These are phyloP conservation scores for Penicillium concentricum DNA, from an alignment of 2,329 filamentous ascomycete genomes.

Conservation along the genomic window DNA sequence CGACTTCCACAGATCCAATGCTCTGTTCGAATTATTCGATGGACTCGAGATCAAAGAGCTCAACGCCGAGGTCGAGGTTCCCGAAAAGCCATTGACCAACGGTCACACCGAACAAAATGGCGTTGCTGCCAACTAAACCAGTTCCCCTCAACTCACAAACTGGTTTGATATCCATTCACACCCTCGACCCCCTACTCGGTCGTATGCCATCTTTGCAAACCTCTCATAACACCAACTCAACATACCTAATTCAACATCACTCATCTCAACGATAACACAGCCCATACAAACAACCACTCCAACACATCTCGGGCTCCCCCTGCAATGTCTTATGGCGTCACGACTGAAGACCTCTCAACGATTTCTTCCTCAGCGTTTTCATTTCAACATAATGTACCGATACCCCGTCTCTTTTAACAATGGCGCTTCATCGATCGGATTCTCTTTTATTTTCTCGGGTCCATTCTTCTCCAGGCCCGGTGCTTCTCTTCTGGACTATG, in stretches of 20 bases:
- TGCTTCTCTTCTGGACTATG: slow-evolving; percentile 20
- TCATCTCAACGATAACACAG: slow-evolving; percentile 37
- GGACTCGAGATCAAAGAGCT: slow-evolving; percentile 56
- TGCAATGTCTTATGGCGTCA: slow-evolving; percentile 40
- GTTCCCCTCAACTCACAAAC: slow-evolving; percentile 12
- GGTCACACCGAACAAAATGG: slow-evolving; percentile 22
- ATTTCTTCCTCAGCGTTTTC: slow-evolving; percentile 41
- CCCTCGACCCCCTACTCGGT: slow-evolving; percentile 9
- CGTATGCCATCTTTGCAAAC: slow-evolving; percentile 1
- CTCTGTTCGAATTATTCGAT: slow-evolving; percentile 83
- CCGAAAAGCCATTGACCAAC: slow-evolving; percentile 24
- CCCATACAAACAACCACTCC: slow-evolving; percentile 20
- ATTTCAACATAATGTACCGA: slow-evolving; percentile 42
- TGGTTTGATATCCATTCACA: slow-evolving; percentile 7
- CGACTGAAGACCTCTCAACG: slow-evolving; percentile 44
- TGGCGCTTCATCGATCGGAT: slow-evolving; percentile 25
- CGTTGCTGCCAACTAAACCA: slow-evolving; percentile 26
- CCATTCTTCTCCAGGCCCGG: slow-evolving; percentile 14
- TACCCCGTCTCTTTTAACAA: slow-evolving; percentile 36
- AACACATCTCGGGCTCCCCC: slow-evolving; percentile 24
- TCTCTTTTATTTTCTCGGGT: slow-evolving; percentile 14
- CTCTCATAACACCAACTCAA: slow-evolving; percentile 15
- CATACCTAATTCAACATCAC: slow-evolving; percentile 38
- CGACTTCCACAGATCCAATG: slow-evolving; percentile 82
- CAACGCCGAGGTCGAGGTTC: slow-evolving; percentile 33